Conservation (phyloP, 257 asterid species). For the Gynochthodes officinalis region DNA sequence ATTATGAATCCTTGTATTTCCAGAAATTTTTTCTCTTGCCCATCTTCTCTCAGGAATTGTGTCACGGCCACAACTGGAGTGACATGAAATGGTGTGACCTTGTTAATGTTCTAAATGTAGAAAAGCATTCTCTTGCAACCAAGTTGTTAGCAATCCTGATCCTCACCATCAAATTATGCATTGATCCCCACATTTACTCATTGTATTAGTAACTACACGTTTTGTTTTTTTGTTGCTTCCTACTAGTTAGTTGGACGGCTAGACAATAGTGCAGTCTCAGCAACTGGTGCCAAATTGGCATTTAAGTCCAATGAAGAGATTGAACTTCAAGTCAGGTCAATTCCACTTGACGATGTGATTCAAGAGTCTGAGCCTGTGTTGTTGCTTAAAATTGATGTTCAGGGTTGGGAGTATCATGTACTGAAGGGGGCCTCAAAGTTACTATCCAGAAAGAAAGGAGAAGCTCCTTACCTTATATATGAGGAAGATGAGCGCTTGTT, state of each 20-base stretch:
- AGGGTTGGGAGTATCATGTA: conserved; percentile 99
- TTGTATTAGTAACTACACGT: not conserved
- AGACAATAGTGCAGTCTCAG: conserved; percentile 96
- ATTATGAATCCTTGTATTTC: not conserved
- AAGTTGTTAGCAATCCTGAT: not conserved
- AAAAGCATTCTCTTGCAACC: not conserved
- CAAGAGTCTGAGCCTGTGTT: conserved; percentile 63
- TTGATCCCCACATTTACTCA: not conserved
- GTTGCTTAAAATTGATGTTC: conserved; percentile 88
- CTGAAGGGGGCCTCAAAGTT: conserved; percentile 82
- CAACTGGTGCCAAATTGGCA: conserved; percentile 89
- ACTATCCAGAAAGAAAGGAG: conserved; percentile 73
- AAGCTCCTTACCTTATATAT: conserved; percentile 90
- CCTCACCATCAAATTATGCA: not conserved
- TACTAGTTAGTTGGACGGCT: conserved; percentile 89
- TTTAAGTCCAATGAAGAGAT: conserved; percentile 92
- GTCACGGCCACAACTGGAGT: not conserved
- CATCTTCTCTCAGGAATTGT: not conserved
- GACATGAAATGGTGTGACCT: not conserved
- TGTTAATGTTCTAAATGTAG: not conserved
- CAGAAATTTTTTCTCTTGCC: not conserved
- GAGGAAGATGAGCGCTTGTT: conserved; percentile 94
- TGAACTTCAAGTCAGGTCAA: conserved; percentile 69
- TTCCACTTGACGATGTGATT: conserved; percentile 76
- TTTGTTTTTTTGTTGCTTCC: conserved; percentile 16